Conservation (phyloP, 2,329 filamentous ascomycete genomes). For the Ilyonectria destructans region DNA sequence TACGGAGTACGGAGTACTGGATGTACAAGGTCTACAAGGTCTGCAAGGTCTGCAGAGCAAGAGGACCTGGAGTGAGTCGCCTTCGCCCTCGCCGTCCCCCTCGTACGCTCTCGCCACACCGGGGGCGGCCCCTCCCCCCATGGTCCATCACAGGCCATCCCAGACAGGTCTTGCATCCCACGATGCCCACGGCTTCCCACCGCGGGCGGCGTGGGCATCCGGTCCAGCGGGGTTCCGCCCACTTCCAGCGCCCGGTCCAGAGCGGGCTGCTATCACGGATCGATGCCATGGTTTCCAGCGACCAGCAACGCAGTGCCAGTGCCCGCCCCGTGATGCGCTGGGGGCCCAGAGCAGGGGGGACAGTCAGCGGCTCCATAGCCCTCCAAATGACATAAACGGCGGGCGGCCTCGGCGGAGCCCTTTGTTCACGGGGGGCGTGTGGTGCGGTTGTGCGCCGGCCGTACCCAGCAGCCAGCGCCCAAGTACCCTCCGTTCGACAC, state of each 20-base stretch:
- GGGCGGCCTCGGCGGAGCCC: conserved; percentile 46
- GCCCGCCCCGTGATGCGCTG: conserved; percentile 36
- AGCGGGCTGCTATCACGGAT: conserved; percentile 24
- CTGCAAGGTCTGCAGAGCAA: neutral
- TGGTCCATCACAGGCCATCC: neutral
- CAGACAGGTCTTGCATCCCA: conserved; percentile 16
- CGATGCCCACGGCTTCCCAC: neutral
- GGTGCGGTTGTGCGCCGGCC: conserved; percentile 6
- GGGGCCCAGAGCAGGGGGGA: conserved; percentile 25
- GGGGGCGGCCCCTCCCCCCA: neutral
- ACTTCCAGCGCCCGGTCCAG: neutral
- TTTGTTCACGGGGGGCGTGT: conserved; percentile 36
- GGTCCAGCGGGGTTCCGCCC: conserved; percentile 33
- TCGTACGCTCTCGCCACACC: neutral
- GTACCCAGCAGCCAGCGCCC: conserved; percentile 7
- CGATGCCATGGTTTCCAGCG: neutral
- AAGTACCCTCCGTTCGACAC: conserved; percentile 33
- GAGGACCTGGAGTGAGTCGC: neutral
- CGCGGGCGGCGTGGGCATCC: conserved; percentile 19
- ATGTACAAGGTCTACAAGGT: conserved; percentile 13
- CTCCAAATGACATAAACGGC: conserved; percentile 39
- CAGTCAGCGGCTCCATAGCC: conserved; percentile 18
- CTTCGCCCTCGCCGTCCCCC: neutral
- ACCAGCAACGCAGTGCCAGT: conserved; percentile 26
- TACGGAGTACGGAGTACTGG: conserved; percentile 10